Base-by-base conservation (phyloP, 2,329 filamentous ascomycete genomes). In the Nemania bipapillata region DNA sequence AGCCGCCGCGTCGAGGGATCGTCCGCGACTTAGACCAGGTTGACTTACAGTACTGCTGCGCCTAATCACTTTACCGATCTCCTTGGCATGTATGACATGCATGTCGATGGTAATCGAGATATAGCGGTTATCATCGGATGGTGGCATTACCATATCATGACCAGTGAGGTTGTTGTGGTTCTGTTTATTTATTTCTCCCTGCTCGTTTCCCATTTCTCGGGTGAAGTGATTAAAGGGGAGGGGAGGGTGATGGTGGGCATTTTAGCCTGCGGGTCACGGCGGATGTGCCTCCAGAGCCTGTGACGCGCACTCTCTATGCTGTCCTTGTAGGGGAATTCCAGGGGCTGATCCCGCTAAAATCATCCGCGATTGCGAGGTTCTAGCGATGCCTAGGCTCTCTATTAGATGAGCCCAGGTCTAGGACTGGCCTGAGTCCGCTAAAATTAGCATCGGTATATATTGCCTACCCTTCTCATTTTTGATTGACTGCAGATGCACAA, bases 251-350 rank as follows among this genome's bases (percentile, higher is more conserved):
- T 26, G 22, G 12, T 4, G 55, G 67, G 40, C 28, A 59, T 52
- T 76, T 76, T 69, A 69, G 67, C 67, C 67, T 69, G 63, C 59
- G 73, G 73, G 70, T 73, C 69, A 60, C 73, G 74, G 74, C 37
- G 72, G 68, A 71, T 70, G 57, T 73, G 62, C 55, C 47, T 69
- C 68, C 64, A 73, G 69, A 55, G 62, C 50, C 63, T 66, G 50
- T 37, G 20, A 24, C 17, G 45, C 24, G 60, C 40, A 15, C 42
- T n/a, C n/a, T n/a, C 35, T 24, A 52, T 9, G 58, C 26, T 26
- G 65, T 56, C 61, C 61, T n/a, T 40, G 22, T 63, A 60, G 61
- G 65, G 63, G 52, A 69, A 69, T 50, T 63, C 3, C 20, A 69
- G 63, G 49, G 63, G 67, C 55, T 32, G 63, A 70, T 70, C 56